Evolutionary conservation across 352 stramenopile genomes (phyloP).

Genomic region (Pythium insidiosum): DNA sequence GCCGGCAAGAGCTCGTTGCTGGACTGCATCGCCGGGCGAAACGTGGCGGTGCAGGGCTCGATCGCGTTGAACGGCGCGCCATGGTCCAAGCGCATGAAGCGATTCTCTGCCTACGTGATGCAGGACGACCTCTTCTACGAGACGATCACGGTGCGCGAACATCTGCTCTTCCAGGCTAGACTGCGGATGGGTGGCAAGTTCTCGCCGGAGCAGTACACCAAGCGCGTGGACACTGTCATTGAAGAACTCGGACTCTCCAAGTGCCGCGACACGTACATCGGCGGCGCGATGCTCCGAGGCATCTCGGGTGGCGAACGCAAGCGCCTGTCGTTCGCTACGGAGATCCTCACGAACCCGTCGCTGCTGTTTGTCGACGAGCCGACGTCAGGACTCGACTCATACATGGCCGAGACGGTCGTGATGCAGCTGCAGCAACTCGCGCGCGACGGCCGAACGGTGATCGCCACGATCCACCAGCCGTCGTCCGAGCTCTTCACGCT

Average conservation of each 20-base stretch:
- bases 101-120: too few species aligned
- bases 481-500: slow-evolving; percentile 53
- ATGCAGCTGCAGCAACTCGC: slow-evolving; percentile 46
- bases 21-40: slow-evolving; percentile 81
- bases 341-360: slow-evolving; percentile 78
- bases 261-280: slow-evolving; percentile 49
- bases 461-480: too few species aligned
- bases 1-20: slow-evolving; percentile 85
- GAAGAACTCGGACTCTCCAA: slow-evolving; percentile 46
- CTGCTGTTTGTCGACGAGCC: too few species aligned
- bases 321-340: slow-evolving; percentile 41
- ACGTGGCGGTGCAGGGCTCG: too few species aligned
- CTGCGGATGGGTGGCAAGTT: too few species aligned
- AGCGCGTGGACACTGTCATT: slow-evolving; percentile 44
- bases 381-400: slow-evolving; percentile 52
- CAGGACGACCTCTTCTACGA: too few species aligned
- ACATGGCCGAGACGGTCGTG: slow-evolving; percentile 46
- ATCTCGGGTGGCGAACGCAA: slow-evolving; percentile 58
- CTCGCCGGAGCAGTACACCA: slow-evolving; percentile 16
- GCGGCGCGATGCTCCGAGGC: slow-evolving; percentile 44
- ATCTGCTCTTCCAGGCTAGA: too few species aligned
- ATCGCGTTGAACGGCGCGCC: too few species aligned
- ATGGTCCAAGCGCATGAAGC: too few species aligned
- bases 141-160: too few species aligned
- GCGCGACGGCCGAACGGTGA: too few species aligned